Percentiles rank a stretch among this genome's conserved stretches.
phyloP scores from a whole-genome alignment of 2,329 filamentous ascomycete genomes.

The Hypoxylon sp. region DNA sequence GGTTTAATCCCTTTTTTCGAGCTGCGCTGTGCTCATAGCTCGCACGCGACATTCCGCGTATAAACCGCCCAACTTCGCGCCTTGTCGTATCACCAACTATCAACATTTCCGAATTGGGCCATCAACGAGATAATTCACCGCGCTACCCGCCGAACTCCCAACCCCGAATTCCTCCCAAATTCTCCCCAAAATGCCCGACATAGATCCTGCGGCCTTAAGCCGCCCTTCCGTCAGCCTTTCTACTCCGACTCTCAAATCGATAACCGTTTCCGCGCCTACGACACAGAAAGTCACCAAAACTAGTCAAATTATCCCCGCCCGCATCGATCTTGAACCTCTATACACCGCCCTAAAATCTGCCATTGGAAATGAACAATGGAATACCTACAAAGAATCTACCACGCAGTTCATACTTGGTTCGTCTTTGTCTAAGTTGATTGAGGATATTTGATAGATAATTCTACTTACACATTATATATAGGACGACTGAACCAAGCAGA shows the following conservation, averaged over 20 bases:
- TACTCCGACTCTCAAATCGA: slow-evolving; percentile 73
- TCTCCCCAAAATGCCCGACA: slow-evolving; percentile 71
- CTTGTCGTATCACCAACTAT: slow-evolving; percentile 44
- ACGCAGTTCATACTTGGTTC: slow-evolving; percentile 75
- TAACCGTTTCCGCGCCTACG: slow-evolving; percentile 66
- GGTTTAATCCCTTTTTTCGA: slow-evolving; percentile 49
- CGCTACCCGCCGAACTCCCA: slow-evolving; percentile 42
- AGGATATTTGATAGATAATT: slow-evolving; percentile 8
- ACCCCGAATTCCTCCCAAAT: slow-evolving; percentile 32
- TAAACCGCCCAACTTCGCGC: slow-evolving; percentile 44
- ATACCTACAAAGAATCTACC: slow-evolving; percentile 73
- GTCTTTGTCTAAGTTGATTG: slow-evolving; percentile 40
- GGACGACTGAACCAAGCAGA: slow-evolving; percentile 75
- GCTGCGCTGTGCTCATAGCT: slow-evolving; percentile 49
- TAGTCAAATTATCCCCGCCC: slow-evolving; percentile 73
- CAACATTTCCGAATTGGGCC: slow-evolving; percentile 42
- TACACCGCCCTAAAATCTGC: slow-evolving; percentile 73
- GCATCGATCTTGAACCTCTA: slow-evolving; percentile 77
- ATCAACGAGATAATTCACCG: slow-evolving; percentile 24
- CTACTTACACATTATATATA: slow-evolving; percentile 56
- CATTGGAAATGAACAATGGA: slow-evolving; percentile 74
- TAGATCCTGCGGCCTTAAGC: slow-evolving; percentile 78
- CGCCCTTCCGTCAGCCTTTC: slow-evolving; percentile 71
- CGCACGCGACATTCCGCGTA: slow-evolving; percentile 47
- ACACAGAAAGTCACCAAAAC: slow-evolving; percentile 69